A percentile compares a stretch with the other conserved stretches of the same genome.
phyloP scores from a whole-genome alignment of 2,329 filamentous ascomycete genomes.

The Ceratocystis colombiana region DNA sequence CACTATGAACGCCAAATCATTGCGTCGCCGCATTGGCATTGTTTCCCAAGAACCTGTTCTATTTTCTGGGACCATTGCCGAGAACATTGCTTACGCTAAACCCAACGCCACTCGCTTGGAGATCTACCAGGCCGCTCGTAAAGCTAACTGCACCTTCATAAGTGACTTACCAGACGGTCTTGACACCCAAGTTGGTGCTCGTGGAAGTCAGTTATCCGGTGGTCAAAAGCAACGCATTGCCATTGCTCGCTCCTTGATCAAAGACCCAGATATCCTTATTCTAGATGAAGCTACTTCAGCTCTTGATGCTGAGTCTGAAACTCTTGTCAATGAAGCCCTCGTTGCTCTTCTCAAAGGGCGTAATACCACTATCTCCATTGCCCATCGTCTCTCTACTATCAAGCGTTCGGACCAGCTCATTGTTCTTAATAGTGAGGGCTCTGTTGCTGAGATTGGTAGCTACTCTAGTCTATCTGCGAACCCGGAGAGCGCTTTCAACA shows the following conservation, averaged over 20 bases:
- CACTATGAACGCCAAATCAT: constrained; percentile 82
- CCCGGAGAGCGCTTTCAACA: constrained; percentile 74
- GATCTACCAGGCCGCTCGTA: constrained; percentile 74
- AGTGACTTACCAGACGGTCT: constrained; percentile 92
- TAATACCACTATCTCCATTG: constrained; percentile 96
- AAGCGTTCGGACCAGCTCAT: constrained; percentile 93
- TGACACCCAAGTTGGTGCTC: constrained; percentile 83
- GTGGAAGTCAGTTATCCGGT: constrained; percentile 86
- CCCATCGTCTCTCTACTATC: constrained; percentile 90
- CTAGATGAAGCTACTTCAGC: constrained; percentile 94
- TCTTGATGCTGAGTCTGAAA: constrained; percentile 92
- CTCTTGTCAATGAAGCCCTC: constrained; percentile 85
- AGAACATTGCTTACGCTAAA: constrained; percentile 86
- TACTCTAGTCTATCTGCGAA: constrained; percentile 67
- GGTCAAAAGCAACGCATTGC: constrained; percentile 97
- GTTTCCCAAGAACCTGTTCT: constrained; percentile 93
- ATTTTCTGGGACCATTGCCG: constrained; percentile 72
- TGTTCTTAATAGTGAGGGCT: constrained; percentile 75
- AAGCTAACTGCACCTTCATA: constrained; percentile 95
- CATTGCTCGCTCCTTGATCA: constrained; percentile 87
- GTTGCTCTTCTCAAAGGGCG: constrained; percentile 68
- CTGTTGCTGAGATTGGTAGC: constrained; percentile 80
- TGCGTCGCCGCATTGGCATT: constrained; percentile 85
- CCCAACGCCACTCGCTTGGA: constrained; percentile 67
- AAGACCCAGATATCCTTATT: constrained; percentile 92